phyloP scores from a whole-genome alignment of 1,284 basidiomycete species.

The Xanthoconium separans region DNA sequence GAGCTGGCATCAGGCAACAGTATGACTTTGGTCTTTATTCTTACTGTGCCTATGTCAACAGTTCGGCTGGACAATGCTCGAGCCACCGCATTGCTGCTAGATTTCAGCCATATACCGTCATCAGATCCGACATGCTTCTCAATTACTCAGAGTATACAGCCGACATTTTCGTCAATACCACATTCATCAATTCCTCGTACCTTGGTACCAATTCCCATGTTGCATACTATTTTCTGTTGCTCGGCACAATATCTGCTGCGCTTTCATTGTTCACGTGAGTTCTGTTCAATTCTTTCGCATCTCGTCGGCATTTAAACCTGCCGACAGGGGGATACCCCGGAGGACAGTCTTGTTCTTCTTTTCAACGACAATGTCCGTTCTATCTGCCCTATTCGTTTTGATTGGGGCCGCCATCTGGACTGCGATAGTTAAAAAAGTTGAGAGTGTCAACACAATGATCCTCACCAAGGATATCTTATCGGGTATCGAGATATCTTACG shows the following conservation, averaged over 20 bases:
- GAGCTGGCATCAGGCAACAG: constrained; percentile 61
- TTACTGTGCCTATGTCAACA: constrained; percentile 68
- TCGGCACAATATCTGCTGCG: constrained; percentile 67
- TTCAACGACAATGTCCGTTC: constrained; percentile 60
- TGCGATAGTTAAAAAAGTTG: constrained; percentile 62
- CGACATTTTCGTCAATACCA: constrained; percentile 50
- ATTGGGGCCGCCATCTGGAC: constrained; percentile 77
- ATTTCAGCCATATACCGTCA: constrained; percentile 59
- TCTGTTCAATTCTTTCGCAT: constrained; percentile 1
- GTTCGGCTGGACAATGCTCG: constrained; percentile 60
- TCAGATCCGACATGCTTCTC: constrained; percentile 62
- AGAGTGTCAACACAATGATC: constrained; percentile 54
- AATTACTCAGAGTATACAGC: constrained; percentile 61
- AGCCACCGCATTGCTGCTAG: constrained; percentile 56
- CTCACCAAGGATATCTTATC: constrained; percentile 46
- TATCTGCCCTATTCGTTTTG: constrained; percentile 62
- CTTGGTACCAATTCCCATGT: constrained; percentile 62
- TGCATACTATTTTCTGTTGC: constrained; percentile 72
- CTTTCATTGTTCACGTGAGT: constrained; percentile 61
- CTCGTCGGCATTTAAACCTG: constrained; percentile 7
- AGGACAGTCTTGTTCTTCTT: constrained; percentile 65
- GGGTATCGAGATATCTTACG: constrained; percentile 62
- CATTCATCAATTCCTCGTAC: constrained; percentile 62
- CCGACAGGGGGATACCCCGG: constrained; percentile 61
- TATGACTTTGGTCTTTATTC: constrained; percentile 80